A percentile compares a stretch with the other conserved stretches of the same genome.
phyloP scores from a whole-genome alignment of 345 rosid genomes.

The Gossypium turneri region DNA sequence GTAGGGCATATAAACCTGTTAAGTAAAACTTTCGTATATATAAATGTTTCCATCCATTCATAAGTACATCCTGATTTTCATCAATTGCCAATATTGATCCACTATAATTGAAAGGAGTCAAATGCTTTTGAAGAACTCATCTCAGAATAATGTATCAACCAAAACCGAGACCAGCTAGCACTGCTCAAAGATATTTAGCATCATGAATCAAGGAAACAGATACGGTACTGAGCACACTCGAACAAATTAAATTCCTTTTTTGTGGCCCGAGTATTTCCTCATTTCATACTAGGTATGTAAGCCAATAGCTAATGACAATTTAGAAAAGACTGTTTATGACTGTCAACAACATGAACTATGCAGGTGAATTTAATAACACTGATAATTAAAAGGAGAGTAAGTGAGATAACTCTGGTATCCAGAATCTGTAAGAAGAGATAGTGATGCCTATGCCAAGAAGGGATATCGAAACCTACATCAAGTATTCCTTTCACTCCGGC shows the following conservation, averaged over 20 bases:
- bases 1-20: neutral
- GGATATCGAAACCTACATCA: constrained; percentile 35
- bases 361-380: neutral
- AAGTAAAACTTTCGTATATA: neutral
- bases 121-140: neutral
- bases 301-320: too few species aligned
- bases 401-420: neutral
- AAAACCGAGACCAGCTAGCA: neutral
- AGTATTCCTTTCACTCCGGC: constrained; percentile 85
- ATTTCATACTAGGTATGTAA: too few species aligned
- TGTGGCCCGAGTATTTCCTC: too few species aligned
- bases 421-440: neutral
- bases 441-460: neutral
- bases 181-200: neutral
- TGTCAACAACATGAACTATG: neutral
- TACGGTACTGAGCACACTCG: too few species aligned
- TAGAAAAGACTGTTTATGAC: too few species aligned
- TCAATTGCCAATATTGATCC: neutral
- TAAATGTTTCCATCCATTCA: neutral
- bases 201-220: too few species aligned
- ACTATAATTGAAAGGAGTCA: neutral
- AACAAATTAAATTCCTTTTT: too few species aligned
- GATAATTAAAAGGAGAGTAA: neutral
- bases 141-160: too few species aligned
- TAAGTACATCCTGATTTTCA: neutral